Conservation (phyloP, 768 basidiomycete species). For the Leccinum aurantiacum region DNA sequence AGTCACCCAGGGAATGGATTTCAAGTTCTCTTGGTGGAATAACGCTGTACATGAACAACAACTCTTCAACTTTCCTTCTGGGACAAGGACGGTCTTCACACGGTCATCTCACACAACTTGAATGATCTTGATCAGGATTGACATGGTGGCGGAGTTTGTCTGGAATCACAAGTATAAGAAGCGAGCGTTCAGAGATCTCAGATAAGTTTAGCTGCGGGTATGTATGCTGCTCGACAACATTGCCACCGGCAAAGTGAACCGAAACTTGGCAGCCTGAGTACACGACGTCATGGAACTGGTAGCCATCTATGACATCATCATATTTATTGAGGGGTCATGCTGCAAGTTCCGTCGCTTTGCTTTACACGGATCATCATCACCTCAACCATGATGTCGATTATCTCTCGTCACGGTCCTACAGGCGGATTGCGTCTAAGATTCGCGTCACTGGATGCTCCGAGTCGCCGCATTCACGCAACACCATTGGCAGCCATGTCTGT, state of each 20-base stretch:
- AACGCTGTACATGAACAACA: neutral
- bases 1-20: neutral
- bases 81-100: neutral
- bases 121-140: neutral
- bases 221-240: neutral
- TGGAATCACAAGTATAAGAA: neutral
- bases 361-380: neutral
- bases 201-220: neutral
- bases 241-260: conserved; percentile 1
- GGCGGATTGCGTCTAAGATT: neutral
- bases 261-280: neutral
- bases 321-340: neutral
- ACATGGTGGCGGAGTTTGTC: neutral
- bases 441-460: neutral
- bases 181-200: neutral
- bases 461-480: conserved; percentile 33
- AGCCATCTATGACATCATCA: conserved; percentile 12
- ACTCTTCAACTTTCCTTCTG: neutral
- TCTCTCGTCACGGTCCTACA: neutral
- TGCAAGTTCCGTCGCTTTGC: neutral
- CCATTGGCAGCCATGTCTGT: conserved; percentile 34
- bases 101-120: no score
- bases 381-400: conserved; percentile 1
- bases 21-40: neutral
- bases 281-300: conserved; percentile 2